Conservation (phyloP, 2,329 filamentous ascomycete genomes). For the Atkinsonella texensis region DNA sequence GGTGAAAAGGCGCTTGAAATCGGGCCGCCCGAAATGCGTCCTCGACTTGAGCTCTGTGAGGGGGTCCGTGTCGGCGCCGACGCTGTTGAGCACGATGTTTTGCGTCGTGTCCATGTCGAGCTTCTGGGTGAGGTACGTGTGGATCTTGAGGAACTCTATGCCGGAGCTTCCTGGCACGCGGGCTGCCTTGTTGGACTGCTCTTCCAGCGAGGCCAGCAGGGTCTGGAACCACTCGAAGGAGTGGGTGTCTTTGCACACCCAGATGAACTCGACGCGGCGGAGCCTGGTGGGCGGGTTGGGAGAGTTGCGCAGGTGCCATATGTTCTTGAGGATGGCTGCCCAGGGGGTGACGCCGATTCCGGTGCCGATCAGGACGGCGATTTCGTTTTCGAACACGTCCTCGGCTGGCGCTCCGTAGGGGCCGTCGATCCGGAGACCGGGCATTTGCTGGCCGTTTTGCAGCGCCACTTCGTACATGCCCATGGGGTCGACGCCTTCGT, state of each 20-base stretch:
- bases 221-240: conserved; percentile 99
- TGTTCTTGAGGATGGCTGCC: conserved; percentile 87
- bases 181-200: conserved; percentile 63
- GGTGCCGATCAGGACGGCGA: conserved; percentile 73
- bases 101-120: conserved; percentile 86
- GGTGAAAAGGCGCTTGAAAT: conserved; percentile 69
- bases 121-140: conserved; percentile 92
- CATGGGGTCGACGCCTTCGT: conserved; percentile 80
- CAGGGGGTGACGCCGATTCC: conserved; percentile 82
- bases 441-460: conserved; percentile 88
- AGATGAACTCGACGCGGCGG: conserved; percentile 95
- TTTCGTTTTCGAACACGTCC: conserved; percentile 91
- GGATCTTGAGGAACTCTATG: conserved; percentile 86
- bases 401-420: conserved; percentile 95
- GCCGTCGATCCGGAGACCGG: conserved; percentile 76
- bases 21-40: conserved; percentile 90
- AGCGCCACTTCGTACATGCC: conserved; percentile 98
- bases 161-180: conserved; percentile 54
- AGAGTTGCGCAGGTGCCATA: conserved; percentile 87
- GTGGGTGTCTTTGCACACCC: conserved; percentile 90
- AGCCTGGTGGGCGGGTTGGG: conserved; percentile 84
- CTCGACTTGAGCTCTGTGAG: conserved; percentile 80
- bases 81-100: conserved; percentile 94
- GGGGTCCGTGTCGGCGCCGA: conserved; percentile 78
- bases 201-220: conserved; percentile 78